Evolutionary conservation across 2,329 filamentous ascomycete genomes (phyloP), one percentile per base, ranked within the genome.

Genomic region (Fusarium acutatum): DNA sequence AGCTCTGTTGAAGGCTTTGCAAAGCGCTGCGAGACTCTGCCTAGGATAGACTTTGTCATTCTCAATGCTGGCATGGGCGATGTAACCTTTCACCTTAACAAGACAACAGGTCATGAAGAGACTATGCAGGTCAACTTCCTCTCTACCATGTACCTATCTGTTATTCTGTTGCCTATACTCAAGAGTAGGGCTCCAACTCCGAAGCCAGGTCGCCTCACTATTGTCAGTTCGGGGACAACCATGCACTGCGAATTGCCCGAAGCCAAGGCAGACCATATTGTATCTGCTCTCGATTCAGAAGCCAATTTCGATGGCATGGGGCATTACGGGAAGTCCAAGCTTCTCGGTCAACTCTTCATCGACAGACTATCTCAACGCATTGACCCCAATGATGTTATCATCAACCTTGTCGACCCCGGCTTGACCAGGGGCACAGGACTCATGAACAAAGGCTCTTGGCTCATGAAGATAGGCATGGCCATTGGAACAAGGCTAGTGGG

Each of bases 81-180:
- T 15, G 11, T 20, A 1, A 24, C 6, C 10, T 40, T 53, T 10
- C 30, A 22, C 5, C 20, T 3, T 0, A 61, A 38, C 22, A 24
- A 67, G 24, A 5, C 34, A 2, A 67, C 64, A 1, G 54, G 63
- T 1, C 64, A 67, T 40, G 35, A 67, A 34, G 63, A 60, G 7
- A 61, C 30, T 2, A 15, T 67, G 1, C 64, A 67, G 11, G 40
- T 67, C 30, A 67, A 67, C 17, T 67, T 67, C 13, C n/a, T 67
- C 7, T 67, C 64, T 2, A 67, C 46, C 0, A 53, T 61, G 46
- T 61, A 61, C 2, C 28, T 67, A 0, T 52, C 63, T 0, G 28
- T 67, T 7, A 22, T 67, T 10, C 40, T 67, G 10, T 32, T 67
- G 4, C 64, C 64, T 0, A n/a, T 67, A 3, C 40, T 67, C 10